phyloP scores from a whole-genome alignment of 805 yeast genomes.

The Metschnikowia similis region DNA sequence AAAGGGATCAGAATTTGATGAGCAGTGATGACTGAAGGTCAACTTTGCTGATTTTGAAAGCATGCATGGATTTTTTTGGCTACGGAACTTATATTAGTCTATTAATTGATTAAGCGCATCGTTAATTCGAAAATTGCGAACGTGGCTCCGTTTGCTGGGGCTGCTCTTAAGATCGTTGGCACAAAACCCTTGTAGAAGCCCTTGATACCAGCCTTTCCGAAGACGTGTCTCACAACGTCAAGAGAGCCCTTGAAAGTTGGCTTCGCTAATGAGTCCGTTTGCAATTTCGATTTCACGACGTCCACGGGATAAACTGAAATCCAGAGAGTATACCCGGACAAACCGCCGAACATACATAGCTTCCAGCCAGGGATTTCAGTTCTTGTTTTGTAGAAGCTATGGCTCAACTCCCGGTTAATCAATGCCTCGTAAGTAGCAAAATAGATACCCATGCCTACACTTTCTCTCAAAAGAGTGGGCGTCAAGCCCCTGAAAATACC shows the following conservation, averaged over 20 bases:
- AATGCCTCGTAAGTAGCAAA: conserved; percentile 89
- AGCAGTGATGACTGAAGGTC: not conserved
- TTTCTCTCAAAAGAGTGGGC: conserved; percentile 82
- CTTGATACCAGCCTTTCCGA: conserved; percentile 54
- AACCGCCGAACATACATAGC: conserved; percentile 82
- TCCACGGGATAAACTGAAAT: conserved; percentile 80
- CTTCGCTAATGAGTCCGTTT: conserved; percentile 52
- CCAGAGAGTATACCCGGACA: conserved; percentile 92
- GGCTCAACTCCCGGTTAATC: conserved; percentile 59
- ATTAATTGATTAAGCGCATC: conserved; percentile 55
- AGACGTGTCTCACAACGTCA: conserved; percentile 56
- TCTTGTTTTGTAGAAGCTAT: conserved; percentile 43
- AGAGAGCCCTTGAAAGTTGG: conserved; percentile 58
- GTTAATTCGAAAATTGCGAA: conserved; percentile 90
- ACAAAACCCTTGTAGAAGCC: conserved; percentile 89
- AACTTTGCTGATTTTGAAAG: not conserved
- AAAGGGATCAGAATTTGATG: not conserved
- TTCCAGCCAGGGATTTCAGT: conserved; percentile 83
- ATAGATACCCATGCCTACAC: conserved; percentile 83
- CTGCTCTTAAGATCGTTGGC: conserved; percentile 93
- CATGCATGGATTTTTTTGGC: not conserved
- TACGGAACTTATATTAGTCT: not conserved
- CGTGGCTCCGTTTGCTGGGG: conserved; percentile 97
- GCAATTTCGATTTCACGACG: conserved; percentile 85
- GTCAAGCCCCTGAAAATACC: conserved; percentile 76